A percentile compares a stretch with the other conserved stretches of the same genome.
phyloP scores from a whole-genome alignment of 1,284 basidiomycete species.

The Sporisorium scitamineum region DNA sequence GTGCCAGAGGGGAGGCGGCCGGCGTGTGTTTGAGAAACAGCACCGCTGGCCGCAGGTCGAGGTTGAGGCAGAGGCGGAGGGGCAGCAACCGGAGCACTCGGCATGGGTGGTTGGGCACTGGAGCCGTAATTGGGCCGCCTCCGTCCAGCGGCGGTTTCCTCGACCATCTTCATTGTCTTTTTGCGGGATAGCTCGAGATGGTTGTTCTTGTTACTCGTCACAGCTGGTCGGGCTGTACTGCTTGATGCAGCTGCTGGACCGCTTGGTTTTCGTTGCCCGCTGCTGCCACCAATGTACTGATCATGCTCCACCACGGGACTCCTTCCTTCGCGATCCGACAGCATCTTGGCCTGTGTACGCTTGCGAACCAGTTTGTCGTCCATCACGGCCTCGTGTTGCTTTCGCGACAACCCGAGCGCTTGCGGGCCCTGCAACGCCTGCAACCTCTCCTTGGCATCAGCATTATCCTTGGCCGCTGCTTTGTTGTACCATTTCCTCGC shows the following conservation, averaged over 20 bases:
- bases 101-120: conserved; percentile 7
- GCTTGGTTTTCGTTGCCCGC: conserved; percentile 12
- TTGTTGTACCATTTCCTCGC: conserved; percentile 78
- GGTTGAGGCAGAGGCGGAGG: not conserved
- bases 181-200: conserved; percentile 44
- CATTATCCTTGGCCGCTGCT: conserved; percentile 82
- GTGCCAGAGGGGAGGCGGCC: conserved; percentile 27
- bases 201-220: conserved; percentile 3
- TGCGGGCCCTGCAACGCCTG: conserved; percentile 74
- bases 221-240: conserved; percentile 3
- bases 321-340: conserved; percentile 49
- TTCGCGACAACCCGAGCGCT: conserved; percentile 74
- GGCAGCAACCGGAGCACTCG: not conserved
- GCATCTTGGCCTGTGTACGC: conserved; percentile 78
- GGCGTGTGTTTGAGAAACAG: not conserved
- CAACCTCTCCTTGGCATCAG: conserved; percentile 82
- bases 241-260: conserved; percentile 18
- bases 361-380: conserved; percentile 83
- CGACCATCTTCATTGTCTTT: conserved; percentile 61
- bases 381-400: conserved; percentile 83
- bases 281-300: conserved; percentile 17
- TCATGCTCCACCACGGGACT: conserved; percentile 43
- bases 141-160: conserved; percentile 47
- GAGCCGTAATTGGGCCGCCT: conserved; percentile 29
- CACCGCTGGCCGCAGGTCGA: not conserved